phyloP scores from a whole-genome alignment of 1,139 yeast genomes.

The Spathaspora sp. region DNA sequence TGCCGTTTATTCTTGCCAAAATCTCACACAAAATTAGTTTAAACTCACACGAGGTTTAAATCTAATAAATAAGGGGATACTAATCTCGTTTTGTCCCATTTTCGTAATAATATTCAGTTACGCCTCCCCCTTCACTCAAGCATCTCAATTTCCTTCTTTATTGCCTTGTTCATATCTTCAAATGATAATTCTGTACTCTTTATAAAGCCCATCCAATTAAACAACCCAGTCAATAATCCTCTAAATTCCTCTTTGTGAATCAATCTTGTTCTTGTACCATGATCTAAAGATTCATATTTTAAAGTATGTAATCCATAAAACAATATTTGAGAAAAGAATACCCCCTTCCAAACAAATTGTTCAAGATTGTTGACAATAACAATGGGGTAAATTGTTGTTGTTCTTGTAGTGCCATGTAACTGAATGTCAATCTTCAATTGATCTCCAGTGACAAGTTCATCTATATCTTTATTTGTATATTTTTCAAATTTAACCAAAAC shows the following conservation, averaged over 20 bases:
- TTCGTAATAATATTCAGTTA: neutral
- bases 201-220: slow-evolving; percentile 12
- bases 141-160: slow-evolving; percentile 13
- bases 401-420: slow-evolving; percentile 12
- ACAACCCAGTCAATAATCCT: slow-evolving; percentile 13
- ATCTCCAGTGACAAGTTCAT: slow-evolving; percentile 11
- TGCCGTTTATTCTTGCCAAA: neutral
- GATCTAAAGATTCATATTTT: slow-evolving; percentile 12
- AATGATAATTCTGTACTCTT: slow-evolving; percentile 13
- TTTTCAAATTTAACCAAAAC: slow-evolving; percentile 13
- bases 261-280: slow-evolving; percentile 12
- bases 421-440: slow-evolving; percentile 16
- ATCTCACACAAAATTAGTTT: neutral
- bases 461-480: slow-evolving; percentile 10
- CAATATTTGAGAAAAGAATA: slow-evolving; percentile 13
- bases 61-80: neutral
- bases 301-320: slow-evolving; percentile 16
- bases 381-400: slow-evolving; percentile 14
- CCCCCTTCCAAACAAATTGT: slow-evolving; percentile 16
- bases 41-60: neutral
- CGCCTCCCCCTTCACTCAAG: slow-evolving; percentile 1
- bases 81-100: neutral
- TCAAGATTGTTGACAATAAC: slow-evolving; percentile 10
- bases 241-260: slow-evolving; percentile 15
- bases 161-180: slow-evolving; percentile 12